phyloP scores from a whole-genome alignment of 768 basidiomycete genomes.

The Cyclocybe aegerita region DNA sequence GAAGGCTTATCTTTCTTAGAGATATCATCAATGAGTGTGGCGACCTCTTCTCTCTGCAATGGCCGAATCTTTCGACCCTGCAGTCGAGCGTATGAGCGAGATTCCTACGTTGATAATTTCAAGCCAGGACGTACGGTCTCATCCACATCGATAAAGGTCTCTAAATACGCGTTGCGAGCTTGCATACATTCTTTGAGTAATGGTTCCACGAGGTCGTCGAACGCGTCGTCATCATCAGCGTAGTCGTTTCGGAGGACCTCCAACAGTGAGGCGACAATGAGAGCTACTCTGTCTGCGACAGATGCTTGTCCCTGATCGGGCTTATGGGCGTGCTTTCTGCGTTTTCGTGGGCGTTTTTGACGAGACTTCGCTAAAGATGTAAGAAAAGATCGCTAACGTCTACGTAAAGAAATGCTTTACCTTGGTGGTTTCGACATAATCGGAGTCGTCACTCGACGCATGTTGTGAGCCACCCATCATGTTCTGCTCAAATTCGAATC shows the following conservation, averaged over 20 bases:
- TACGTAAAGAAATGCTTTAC: background rate
- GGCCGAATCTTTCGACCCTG: conserved; percentile 12
- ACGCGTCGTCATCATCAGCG: conserved; percentile 18
- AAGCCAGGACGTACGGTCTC: conserved; percentile 16
- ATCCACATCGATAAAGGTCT: conserved; percentile 19
- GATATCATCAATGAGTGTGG: conserved; percentile 29
- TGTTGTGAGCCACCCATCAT: too few relatives aligned
- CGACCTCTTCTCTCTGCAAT: conserved; percentile 7
- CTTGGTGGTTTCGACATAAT: background rate
- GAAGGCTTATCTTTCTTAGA: conserved; percentile 17
- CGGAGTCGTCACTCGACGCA: conserved; percentile 1
- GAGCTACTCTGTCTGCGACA: background rate
- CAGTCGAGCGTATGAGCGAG: background rate
- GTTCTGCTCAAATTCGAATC: too few relatives aligned
- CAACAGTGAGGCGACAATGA: conserved; percentile 6
- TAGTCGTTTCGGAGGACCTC: conserved; percentile 4
- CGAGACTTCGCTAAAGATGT: background rate
- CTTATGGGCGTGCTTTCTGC: conserved; percentile 3
- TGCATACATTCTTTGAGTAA: conserved; percentile 27
- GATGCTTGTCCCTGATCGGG: background rate
- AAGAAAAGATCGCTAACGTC: background rate
- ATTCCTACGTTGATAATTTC: background rate
- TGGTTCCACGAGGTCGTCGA: conserved; percentile 30
- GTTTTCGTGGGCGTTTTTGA: conserved; percentile 3
- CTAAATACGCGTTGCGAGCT: conserved; percentile 20